These are phyloP conservation scores for Panaeolus papilionaceus DNA, from an alignment of 768 basidiomycete genomes.

Conservation along the genomic window DNA sequence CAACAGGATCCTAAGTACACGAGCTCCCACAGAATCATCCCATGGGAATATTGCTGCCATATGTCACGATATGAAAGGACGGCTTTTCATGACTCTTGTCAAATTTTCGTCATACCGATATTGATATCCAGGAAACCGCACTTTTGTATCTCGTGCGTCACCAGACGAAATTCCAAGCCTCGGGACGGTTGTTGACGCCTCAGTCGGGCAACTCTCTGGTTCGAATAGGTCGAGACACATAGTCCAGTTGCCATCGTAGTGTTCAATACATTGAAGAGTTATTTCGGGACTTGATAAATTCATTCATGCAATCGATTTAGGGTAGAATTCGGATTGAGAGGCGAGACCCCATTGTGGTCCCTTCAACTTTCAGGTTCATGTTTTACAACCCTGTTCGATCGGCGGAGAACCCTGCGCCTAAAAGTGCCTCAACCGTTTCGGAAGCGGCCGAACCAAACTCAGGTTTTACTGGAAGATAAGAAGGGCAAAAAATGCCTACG, in stretches of 20 bases:
- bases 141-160: neutral
- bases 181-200: neutral
- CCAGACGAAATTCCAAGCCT: neutral
- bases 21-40: constrained; percentile 1
- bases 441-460: constrained; percentile 7
- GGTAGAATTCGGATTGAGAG: neutral
- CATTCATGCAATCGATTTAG: neutral
- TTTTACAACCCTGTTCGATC: constrained; percentile 12
- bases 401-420: constrained; percentile 14
- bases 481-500: neutral
- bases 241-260: neutral
- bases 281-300: neutral
- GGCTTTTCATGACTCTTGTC: constrained; percentile 1
- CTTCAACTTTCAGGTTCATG: neutral
- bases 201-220: neutral
- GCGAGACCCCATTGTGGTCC: neutral
- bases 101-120: constrained; percentile 10
- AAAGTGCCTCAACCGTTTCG: constrained; percentile 6
- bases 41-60: neutral
- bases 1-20: neutral
- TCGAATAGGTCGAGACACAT: neutral
- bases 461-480: constrained; percentile 3
- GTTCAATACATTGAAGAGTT: neutral
- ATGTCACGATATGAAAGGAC: neutral
- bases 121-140: constrained; percentile 6